These are phyloP conservation scores for Aspergillus latus DNA, from an alignment of 2,329 filamentous ascomycete species.

Conservation along the genomic window DNA sequence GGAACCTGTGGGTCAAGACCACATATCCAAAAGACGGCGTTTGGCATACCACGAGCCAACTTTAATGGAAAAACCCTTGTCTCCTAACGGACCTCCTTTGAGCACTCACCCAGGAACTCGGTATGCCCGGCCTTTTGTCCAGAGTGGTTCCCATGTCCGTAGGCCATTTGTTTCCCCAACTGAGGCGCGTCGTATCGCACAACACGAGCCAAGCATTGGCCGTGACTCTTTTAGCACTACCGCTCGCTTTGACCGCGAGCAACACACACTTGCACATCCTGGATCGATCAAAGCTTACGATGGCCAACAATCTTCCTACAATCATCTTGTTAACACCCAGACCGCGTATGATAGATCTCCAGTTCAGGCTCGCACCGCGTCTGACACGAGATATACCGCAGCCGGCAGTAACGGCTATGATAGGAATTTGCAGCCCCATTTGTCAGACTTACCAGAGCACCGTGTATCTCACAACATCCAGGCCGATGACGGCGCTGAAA, in stretches of 20 bases:
- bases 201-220: constrained; percentile 20
- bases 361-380: constrained; percentile 14
- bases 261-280: constrained; percentile 22
- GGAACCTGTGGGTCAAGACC: constrained; percentile 25
- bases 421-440: constrained; percentile 19
- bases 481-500: constrained; percentile 19
- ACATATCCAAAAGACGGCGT: constrained; percentile 36
- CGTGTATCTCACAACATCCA: constrained; percentile 22
- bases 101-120: constrained; percentile 19
- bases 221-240: constrained; percentile 17
- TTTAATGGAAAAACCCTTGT: constrained; percentile 15
- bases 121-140: constrained; percentile 17
- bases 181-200: constrained; percentile 21
- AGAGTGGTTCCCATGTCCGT: constrained; percentile 23
- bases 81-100: constrained; percentile 16
- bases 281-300: constrained; percentile 18
- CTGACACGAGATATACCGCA: constrained; percentile 20
- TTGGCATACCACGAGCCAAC: constrained; percentile 27
- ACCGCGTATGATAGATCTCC: constrained; percentile 13
- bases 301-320: constrained; percentile 19
- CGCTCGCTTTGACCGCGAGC: constrained; percentile 18
- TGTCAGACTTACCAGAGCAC: constrained; percentile 18
- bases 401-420: constrained; percentile 21
- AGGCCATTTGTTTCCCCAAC: constrained; percentile 25
- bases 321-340: constrained; percentile 11